Base-by-base conservation (phyloP, 2,329 filamentous ascomycete species). In the Acephala macrosclerotiorum region DNA sequence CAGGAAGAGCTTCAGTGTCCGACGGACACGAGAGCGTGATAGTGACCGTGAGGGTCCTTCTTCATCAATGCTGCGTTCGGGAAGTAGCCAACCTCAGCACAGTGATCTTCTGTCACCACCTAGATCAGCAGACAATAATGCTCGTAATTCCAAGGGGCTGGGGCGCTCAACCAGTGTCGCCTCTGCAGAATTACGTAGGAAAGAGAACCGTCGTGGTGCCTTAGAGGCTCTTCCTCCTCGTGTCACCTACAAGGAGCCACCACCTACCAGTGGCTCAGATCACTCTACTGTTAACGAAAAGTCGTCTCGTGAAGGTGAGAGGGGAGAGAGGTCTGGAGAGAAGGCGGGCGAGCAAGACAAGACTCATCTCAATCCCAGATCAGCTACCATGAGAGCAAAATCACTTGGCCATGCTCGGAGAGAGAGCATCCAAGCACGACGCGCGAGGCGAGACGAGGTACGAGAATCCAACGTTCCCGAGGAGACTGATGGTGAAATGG, bases 81-180 rank as follows among this genome's bases (percentile, higher is more conserved):
- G 79, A 70, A 90, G 81, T 78, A 89, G 79, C 73, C 89, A 93
- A 73, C 87, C 89, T 38, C 91, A 94, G 66, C 91, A 94, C 70
- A 88, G 90, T 66, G 93, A 95, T 66, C 84, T 96, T 16, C 85
- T 97, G 14, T 91, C 90, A 66, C 91, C 93, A 0, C 91, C 92
- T 1, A 79, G 85, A 69, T 87, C 89, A 7, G 84, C 85, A 22
- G 89, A 88, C 45, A 86, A 80, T 61, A 80, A 81, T 58, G 83
- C 88, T 22, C 85, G 87, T 53, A 85, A 85, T 61, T 89, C 87
- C 57, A 91, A 91, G 71, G 89, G 89, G 11, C 82, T 97, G 20
- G 93, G 92, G 40, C 87, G 95, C 68, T 97, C 94, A 7, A 94
- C 95, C 9, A 97, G 94, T 75, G 94, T 97, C 62, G 97, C 94